phyloP scores from a whole-genome alignment of 306 rosid species.

The Sphenostylis stenocarpa region DNA sequence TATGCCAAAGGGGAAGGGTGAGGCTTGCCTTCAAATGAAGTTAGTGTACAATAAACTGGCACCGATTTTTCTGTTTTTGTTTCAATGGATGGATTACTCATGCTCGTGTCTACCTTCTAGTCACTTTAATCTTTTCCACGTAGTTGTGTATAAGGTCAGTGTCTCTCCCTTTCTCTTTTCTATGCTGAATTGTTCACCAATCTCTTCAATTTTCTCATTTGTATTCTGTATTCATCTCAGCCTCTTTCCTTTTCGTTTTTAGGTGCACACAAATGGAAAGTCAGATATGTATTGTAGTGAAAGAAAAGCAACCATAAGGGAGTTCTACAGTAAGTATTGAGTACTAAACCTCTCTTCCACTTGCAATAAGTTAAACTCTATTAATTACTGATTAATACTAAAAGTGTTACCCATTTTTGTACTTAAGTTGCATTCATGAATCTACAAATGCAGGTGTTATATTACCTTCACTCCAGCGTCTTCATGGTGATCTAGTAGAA shows the following conservation, averaged over 20 bases:
- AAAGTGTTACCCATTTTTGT: neutral
- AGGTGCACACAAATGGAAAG: conserved; percentile 54
- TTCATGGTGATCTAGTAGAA: conserved; percentile 48
- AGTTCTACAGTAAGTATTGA: conserved; percentile 60
- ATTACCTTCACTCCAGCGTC: conserved; percentile 72
- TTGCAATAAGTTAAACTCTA: neutral
- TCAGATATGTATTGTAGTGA: conserved; percentile 49
- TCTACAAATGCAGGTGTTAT: conserved; percentile 61
- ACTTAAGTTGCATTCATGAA: conserved; percentile 1
- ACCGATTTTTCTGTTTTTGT: conserved; percentile 54
- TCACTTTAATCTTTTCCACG: conserved; percentile 56
- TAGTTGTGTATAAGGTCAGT: conserved; percentile 64
- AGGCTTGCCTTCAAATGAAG: conserved; percentile 64
- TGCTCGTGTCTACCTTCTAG: conserved; percentile 57
- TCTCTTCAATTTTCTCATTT: neutral
- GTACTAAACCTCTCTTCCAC: conserved; percentile 21
- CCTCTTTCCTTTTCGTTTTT: neutral
- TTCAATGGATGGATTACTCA: conserved; percentile 66
- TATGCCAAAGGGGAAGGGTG: conserved; percentile 59
- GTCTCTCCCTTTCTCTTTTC: conserved; percentile 1
- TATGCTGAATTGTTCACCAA: neutral
- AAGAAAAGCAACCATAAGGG: conserved; percentile 64
- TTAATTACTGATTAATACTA: neutral
- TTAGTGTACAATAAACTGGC: conserved; percentile 63
- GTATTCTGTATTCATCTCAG: conserved; percentile 30